Evolutionary conservation across 1,139 yeast genomes (phyloP).

Genomic region (Geotrichum fermentans): DNA sequence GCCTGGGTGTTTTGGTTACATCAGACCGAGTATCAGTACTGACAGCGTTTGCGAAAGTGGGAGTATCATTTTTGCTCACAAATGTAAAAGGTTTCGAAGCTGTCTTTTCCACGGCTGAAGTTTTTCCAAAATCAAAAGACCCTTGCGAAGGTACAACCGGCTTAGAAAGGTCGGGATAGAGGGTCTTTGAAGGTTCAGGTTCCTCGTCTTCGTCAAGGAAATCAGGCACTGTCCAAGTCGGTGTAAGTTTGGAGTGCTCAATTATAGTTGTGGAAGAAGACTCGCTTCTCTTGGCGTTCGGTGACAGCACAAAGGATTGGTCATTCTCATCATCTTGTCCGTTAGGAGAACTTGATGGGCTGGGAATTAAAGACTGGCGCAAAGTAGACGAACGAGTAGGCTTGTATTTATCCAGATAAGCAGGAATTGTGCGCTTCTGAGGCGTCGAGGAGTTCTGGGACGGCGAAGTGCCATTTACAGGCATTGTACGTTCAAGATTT

Average conservation of each 20-base stretch:
- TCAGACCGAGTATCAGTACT: not conserved
- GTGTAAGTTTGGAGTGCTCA: slow-evolving; percentile 14
- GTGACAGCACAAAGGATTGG: not conserved
- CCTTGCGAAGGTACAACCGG: not conserved
- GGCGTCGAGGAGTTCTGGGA: slow-evolving; percentile 2
- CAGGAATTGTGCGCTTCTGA: slow-evolving; percentile 13
- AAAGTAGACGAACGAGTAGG: slow-evolving; percentile 30
- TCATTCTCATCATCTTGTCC: not conserved
- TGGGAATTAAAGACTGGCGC: slow-evolving; percentile 27
- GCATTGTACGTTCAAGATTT: slow-evolving; percentile 12
- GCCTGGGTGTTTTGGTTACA: slow-evolving; percentile 2
- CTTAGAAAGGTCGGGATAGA: slow-evolving; percentile 12
- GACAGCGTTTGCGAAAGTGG: no score
- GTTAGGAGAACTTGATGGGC: slow-evolving; percentile 21
- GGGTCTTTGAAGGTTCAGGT: slow-evolving; percentile 23
- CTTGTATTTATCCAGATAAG: slow-evolving; percentile 26
- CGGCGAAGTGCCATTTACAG: slow-evolving; percentile 2
- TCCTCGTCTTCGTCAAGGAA: slow-evolving; percentile 17
- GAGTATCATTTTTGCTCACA: no score
- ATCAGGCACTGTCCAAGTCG: slow-evolving; percentile 16
- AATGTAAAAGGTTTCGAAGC: slow-evolving; percentile 11
- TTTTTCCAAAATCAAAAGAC: slow-evolving; percentile 6
- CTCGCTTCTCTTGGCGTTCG: slow-evolving; percentile 2
- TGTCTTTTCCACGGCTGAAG: slow-evolving; percentile 1
- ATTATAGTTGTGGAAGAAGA: slow-evolving; percentile 11